Evolutionary conservation across 2,329 filamentous ascomycete species (phyloP), one percentile per base, ranked within the genome.

Genomic region (Capronia coronata): DNA sequence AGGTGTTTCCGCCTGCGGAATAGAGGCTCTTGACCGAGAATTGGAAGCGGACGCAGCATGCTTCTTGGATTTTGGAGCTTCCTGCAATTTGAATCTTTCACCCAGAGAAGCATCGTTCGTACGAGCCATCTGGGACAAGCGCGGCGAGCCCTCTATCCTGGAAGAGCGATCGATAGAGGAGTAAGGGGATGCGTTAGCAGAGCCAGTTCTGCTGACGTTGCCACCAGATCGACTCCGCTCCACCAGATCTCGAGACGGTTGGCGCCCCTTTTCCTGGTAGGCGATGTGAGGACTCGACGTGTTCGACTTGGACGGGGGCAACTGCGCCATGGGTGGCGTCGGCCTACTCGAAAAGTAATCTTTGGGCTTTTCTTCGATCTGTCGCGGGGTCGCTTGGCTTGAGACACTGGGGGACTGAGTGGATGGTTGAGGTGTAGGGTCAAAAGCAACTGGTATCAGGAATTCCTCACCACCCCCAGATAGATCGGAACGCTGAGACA

Each of bases 191-290:
- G 58, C 46, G 21, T 32, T 45, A 5, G 46, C 41, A 22, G 59
- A 58, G n/a, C 49, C 50, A 46, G 68, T 51, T 22, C 55, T 34
- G 29, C 52, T 56, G 7, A 42, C 38, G 37, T 35, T 45, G 16
- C 34, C 50, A 11, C 72, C 69, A 52, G 67, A 67, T 38, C 67
- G 64, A 49, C 66, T 82, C 19, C 73, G 48, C 23, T 53, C 49
- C 27, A 42, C 41, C 21, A 44, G 21, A 19, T 57, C 56, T 34
- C 47, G 46, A 14, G 53, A 61, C 23, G 52, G 43, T 52, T 80
- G 76, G 38, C 86, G 79, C 1, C 80, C 80, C 67, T 90, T 93
- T 62, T 94, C 87, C 65, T 94, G 88, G 64, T 89, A 94, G 18
- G 88, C 86, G 61, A 94, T 94, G 62, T 95, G 89, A n/a, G 89